Percentiles rank a stretch among this genome's conserved stretches.
Conservation (phyloP, 352 stramenopile genomes). For the Lagenidium sp. region DNA sequence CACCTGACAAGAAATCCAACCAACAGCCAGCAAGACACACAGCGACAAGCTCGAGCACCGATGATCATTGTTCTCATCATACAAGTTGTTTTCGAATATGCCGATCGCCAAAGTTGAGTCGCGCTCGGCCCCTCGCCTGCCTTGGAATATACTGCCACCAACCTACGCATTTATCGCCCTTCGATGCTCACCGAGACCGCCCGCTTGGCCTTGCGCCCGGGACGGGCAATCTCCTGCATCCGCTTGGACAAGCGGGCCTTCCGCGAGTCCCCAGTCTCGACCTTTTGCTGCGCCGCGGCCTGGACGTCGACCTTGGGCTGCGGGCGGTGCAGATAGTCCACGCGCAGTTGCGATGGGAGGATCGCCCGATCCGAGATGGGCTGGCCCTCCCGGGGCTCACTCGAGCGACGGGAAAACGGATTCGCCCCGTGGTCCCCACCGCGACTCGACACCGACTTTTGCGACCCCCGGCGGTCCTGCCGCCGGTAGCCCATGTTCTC, state of each 20-base stretch:
- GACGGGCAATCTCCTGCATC: conserved; percentile 80
- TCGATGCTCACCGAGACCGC: conserved; percentile 73
- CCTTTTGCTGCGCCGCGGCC: conserved; percentile 44
- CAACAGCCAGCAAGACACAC: too few relatives aligned
- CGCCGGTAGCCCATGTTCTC: conserved; percentile 69
- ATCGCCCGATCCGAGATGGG: conserved; percentile 53
- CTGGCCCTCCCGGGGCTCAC: conserved; percentile 17
- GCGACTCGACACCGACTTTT: conserved; percentile 4
- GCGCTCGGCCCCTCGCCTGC: too few relatives aligned
- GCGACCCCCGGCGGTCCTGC: conserved; percentile 19
- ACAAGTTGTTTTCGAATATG: too few relatives aligned
- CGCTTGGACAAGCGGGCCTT: conserved; percentile 80
- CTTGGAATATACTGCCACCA: too few relatives aligned
- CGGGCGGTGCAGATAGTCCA: conserved; percentile 79
- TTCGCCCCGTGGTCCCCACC: conserved; percentile 28
- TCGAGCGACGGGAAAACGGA: conserved; percentile 31
- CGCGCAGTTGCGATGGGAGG: conserved; percentile 61
- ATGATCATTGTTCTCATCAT: too few relatives aligned
- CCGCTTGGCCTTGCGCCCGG: conserved; percentile 70
- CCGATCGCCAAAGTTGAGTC: too few relatives aligned
- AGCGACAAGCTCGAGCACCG: too few relatives aligned
- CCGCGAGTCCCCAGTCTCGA: conserved; percentile 51
- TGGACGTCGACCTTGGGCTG: conserved; percentile 75
- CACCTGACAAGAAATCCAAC: too few relatives aligned
- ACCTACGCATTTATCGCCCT: conserved; percentile 68